Conservation (phyloP, 176 grass and related monocot species). For the maize (Zea mays) region Zm-B73-REFERENCE-NAM-5.0 NC_050102.1:7791001-7791500, state of each 20-base stretch:
- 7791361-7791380: slow-evolving; percentile 87
- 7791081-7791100: slow-evolving; percentile 32
- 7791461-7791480: slow-evolving; percentile 37
- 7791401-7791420: slow-evolving; percentile 89
- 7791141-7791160: slow-evolving; percentile 8
- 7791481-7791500: too few species aligned
- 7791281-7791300: slow-evolving; percentile 99
- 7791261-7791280: slow-evolving; percentile 96
- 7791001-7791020: slow-evolving; percentile 83
- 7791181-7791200: slow-evolving; percentile 90
- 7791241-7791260: slow-evolving; percentile 91
- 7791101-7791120: slow-evolving; percentile 15
- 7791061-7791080: slow-evolving; percentile 98
- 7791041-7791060: slow-evolving; percentile 83
- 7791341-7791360: slow-evolving; percentile 94
- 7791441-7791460: slow-evolving; percentile 91
- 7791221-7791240: slow-evolving; percentile 95
- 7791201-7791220: slow-evolving; percentile 75
- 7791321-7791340: slow-evolving; percentile 83
- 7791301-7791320: slow-evolving; percentile 97
- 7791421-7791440: slow-evolving; percentile 97
- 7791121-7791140: slow-evolving; percentile 28
- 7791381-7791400: slow-evolving; percentile 69
- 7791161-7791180: slow-evolving; percentile 85
- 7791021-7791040: slow-evolving; percentile 75